Evolutionary conservation across 495 filamentous ascomycete species (phyloP).

Genomic region (Trichodelitschia bisporula): DNA sequence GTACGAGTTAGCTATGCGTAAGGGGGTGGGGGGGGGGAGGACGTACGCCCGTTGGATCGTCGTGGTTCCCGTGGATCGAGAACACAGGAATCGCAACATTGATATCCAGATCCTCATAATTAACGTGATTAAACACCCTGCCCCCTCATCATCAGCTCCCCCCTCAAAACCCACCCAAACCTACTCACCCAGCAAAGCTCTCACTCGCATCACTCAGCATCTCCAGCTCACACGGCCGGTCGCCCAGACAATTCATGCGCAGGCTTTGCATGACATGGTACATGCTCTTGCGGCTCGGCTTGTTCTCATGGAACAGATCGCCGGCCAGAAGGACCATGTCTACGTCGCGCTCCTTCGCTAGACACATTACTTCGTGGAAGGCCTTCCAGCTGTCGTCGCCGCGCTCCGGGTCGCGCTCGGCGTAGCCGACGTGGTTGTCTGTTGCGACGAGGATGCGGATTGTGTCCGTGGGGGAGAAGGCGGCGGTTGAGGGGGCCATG

Average conservation of each 20-base stretch:
- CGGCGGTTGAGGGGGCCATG: too few relatives aligned
- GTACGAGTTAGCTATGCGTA: slow-evolving; percentile 6
- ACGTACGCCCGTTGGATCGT: slow-evolving; percentile 63
- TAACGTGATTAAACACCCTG: slow-evolving; percentile 69
- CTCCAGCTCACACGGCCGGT: slow-evolving; percentile 87
- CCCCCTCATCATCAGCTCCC: background rate
- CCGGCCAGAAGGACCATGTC: slow-evolving; percentile 93
- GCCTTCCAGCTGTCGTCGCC: slow-evolving; percentile 93
- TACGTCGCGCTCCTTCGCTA: slow-evolving; percentile 68
- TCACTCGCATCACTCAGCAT: slow-evolving; percentile 81
- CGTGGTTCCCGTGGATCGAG: slow-evolving; percentile 96
- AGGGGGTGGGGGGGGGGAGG: background rate
- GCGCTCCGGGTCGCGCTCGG: slow-evolving; percentile 76
- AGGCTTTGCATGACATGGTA: slow-evolving; percentile 91
- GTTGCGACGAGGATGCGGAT: slow-evolving; percentile 88
- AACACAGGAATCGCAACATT: slow-evolving; percentile 96
- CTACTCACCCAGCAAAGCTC: slow-evolving; percentile 40
- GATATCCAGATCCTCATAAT: slow-evolving; percentile 94
- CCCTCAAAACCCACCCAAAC: background rate
- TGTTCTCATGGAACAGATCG: slow-evolving; percentile 96
- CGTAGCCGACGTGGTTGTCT: slow-evolving; percentile 93
- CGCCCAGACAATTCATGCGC: slow-evolving; percentile 77
- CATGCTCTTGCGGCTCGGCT: slow-evolving; percentile 87
- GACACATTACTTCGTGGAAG: slow-evolving; percentile 86
- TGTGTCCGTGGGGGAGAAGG: slow-evolving; percentile 65